Conservation (phyloP, 2,329 filamentous ascomycete species). For the Stromatinia cepivora region DNA sequence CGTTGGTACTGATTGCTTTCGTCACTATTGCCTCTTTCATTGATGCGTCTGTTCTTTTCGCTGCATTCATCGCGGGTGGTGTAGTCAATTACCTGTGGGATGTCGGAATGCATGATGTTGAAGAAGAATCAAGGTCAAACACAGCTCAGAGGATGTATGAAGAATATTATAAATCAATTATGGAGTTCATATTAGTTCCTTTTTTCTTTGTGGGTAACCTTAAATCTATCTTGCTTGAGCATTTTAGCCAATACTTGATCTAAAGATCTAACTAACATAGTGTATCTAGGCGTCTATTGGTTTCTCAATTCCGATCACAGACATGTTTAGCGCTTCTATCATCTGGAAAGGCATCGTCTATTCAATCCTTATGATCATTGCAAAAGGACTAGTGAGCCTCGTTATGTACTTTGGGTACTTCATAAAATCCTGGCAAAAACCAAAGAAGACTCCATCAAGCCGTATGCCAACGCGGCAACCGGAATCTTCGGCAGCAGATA, state of each 20-base stretch:
- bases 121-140: constrained; percentile 12
- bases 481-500: not conserved
- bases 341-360: constrained; percentile 76
- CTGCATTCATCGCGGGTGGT: constrained; percentile 52
- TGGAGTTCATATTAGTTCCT: constrained; percentile 53
- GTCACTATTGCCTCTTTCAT: constrained; percentile 43
- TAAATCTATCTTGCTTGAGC: not conserved
- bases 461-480: not conserved
- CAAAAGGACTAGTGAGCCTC: constrained; percentile 59
- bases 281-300: constrained; percentile 59
- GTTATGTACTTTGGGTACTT: constrained; percentile 32
- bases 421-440: not conserved
- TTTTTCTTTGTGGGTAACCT: constrained; percentile 59
- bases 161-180: constrained; percentile 34
- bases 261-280: not conserved
- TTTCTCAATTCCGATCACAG: constrained; percentile 73
- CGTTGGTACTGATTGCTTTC: constrained; percentile 27
- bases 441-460: not conserved
- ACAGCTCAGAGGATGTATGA: constrained; percentile 32
- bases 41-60: constrained; percentile 52
- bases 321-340: constrained; percentile 63
- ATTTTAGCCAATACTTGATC: not conserved
- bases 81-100: constrained; percentile 49
- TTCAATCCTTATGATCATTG: constrained; percentile 65
- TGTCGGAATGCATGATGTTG: not conserved